Percentiles rank a stretch among this genome's conserved stretches.
phyloP scores from a whole-genome alignment of 805 yeast genomes.

The Candida maesae region DNA sequence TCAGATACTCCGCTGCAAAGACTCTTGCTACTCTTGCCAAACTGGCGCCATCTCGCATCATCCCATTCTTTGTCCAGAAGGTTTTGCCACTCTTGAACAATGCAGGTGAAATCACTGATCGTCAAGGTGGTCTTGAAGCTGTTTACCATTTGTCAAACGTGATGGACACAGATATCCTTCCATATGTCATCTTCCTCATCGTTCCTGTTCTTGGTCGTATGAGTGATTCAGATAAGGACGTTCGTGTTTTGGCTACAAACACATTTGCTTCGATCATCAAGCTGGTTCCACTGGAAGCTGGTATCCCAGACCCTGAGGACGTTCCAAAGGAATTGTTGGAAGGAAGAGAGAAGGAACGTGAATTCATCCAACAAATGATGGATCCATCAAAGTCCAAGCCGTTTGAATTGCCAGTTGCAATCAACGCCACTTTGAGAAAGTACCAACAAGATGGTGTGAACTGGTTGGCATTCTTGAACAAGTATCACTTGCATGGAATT shows the following conservation, averaged over 20 bases:
- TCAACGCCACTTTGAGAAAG: slow-evolving; percentile 87
- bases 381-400: slow-evolving; percentile 88
- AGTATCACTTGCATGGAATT: slow-evolving; percentile 94
- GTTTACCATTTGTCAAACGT: slow-evolving; percentile 77
- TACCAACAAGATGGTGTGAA: slow-evolving; percentile 98
- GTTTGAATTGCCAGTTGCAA: slow-evolving; percentile 83
- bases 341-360: slow-evolving; percentile 92
- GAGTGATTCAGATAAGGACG: slow-evolving; percentile 91
- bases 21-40: slow-evolving; percentile 79
- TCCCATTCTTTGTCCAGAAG: slow-evolving; percentile 73
- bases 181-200: slow-evolving; percentile 90
- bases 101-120: slow-evolving; percentile 60
- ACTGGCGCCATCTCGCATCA: slow-evolving; percentile 62
- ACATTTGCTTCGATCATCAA: slow-evolving; percentile 96
- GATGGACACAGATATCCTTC: slow-evolving; percentile 87
- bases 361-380: slow-evolving; percentile 95
- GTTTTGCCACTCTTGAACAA: slow-evolving; percentile 78
- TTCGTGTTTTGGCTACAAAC: slow-evolving; percentile 88
- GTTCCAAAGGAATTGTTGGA: slow-evolving; percentile 78
- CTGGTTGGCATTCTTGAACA: slow-evolving; percentile 94
- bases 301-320: slow-evolving; percentile 92
- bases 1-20: slow-evolving; percentile 87
- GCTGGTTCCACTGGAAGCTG: slow-evolving; percentile 94
- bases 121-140: slow-evolving; percentile 95
- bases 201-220: slow-evolving; percentile 96